These are phyloP conservation scores for Paratinospora sagittata DNA, from an alignment of 164 flowering plant genomes.

Conservation along the genomic window DNA sequence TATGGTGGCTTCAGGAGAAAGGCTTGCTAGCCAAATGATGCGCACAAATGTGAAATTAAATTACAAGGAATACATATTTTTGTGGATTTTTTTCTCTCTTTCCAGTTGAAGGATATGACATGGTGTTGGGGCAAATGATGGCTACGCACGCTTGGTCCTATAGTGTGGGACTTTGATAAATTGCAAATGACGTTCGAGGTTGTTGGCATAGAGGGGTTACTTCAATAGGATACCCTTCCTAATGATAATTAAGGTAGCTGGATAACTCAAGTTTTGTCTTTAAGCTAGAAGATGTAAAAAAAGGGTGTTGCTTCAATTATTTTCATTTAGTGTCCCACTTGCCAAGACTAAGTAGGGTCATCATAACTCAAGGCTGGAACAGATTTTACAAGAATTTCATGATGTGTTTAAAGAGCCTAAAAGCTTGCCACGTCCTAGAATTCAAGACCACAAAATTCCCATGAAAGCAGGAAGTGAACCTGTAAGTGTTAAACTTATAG, in stretches of 20 bases:
- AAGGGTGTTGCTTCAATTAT: background rate
- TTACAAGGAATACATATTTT: background rate
- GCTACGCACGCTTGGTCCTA: background rate
- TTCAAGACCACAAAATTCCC: constrained; percentile 1
- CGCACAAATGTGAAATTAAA: background rate
- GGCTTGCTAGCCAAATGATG: background rate
- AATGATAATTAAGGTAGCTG: background rate
- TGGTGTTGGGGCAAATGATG: background rate
- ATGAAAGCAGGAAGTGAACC: background rate
- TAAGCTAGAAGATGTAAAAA: background rate
- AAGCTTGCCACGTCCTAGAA: background rate
- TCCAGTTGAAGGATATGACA: background rate
- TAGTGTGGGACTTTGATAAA: constrained; percentile 3
- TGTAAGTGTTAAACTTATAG: background rate
- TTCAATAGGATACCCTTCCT: background rate
- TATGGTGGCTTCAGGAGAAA: background rate
- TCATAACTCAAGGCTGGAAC: background rate
- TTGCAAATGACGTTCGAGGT: background rate
- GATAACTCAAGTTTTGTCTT: background rate
- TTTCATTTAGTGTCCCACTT: background rate
- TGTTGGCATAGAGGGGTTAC: background rate
- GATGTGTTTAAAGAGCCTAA: constrained; percentile 2
- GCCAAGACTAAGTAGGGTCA: background rate
- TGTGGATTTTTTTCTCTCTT: background rate
- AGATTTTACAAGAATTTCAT: background rate